Evolutionary conservation across 2,329 filamentous ascomycete genomes (phyloP), one percentile per base, ranked within the genome.

Genomic region (Epichloe baconii): DNA sequence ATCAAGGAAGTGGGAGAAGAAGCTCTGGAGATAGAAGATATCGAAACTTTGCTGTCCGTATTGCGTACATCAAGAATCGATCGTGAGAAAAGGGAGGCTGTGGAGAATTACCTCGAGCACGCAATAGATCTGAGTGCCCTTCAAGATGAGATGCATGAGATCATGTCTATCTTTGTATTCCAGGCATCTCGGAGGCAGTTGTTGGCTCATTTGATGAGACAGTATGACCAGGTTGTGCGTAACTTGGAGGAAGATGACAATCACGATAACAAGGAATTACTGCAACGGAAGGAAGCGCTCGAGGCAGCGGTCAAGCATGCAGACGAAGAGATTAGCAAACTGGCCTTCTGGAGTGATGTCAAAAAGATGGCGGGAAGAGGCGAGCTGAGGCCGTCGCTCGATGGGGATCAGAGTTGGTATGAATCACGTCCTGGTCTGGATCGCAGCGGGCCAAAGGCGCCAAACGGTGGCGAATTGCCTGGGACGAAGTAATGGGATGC

Each of bases 321-420:
- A 2, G 85, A 91, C 56, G 81, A 83, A 58, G 86, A 95, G 61
- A 84, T 95, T 47, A 82, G 82, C 52, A 83, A 78, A 53, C 71
- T 95, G 6, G 88, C 94, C 48, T 94, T 89, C 63, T 95, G 91
- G 84, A 90, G 85, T 62, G 87, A 95, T 62, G 79, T 88, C 55
- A 86, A 82, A 65, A 77, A 77, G 15, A 82, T 88, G 68, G 78
- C 83, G 0, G 72, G 75, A 55, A 68, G 66, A 11, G 77, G 76
- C 35, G 69, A 75, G 49, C 66, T 73, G 3, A 66, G 64, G 36
- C 65, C 69, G 17, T 74, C 71, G 2, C 69, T 74, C 2, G 71
- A 72, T 31, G 53, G 56, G 19, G 56, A 64, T 21, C 62, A 64
- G 49, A 64, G 62, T 43, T 65, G 65, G 54, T 65, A 69, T 47